Base-by-base conservation (phyloP, 2,329 filamentous ascomycete genomes). In the Clarireedia monteithiana region DNA sequence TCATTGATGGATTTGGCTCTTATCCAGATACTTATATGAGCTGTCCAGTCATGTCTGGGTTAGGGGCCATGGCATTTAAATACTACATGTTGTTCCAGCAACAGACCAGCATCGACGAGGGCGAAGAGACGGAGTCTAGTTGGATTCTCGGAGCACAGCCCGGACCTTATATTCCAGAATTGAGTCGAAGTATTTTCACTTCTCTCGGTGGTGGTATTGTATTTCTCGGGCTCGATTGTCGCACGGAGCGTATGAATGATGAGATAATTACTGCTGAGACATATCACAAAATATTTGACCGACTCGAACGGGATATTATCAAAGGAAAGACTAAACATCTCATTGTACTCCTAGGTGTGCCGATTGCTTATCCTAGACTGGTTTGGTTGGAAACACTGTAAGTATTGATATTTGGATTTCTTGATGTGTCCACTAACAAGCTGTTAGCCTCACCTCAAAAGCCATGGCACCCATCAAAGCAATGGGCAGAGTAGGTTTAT, bases 51-150 rank as follows among this genome's bases (percentile, higher is more conserved):
- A 95, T 99, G 69, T 86, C 85, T 2, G 94, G 95, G 0, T 72
- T 99, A 7, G 95, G 94, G 2, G 88, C 87, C 39, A 84, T 97
- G 50, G 92, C 92, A 0, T 97, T 94, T 80, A 99, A 99, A 70
- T 99, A 97, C 72, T 99, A 99, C 67, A 86, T 99, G 84, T 80
- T 99, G 7, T 99, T 99, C 74, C 94, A 99, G 70, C 94, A 99
- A 64, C 95, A 99, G 70, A 95, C 88, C 62, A 77, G 95, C 3
- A 74, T 83, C 0, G 82, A 85, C 47, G 94, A 99, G 73, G 90
- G 85, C 0, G 85, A 95, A 62, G 77, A 80, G 38, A 82, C 88
- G 2, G 95, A 99, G 70, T 89, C 92, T 2, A 96, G 90, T 68
- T 97, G 94, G 94, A 74, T 95, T 17, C 73, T 97, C 4, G 94